Percentiles rank a stretch among this genome's conserved stretches.
Evolutionary conservation across 2,329 filamentous ascomycete genomes (phyloP).

Genomic region (Fusarium zealandicum): DNA sequence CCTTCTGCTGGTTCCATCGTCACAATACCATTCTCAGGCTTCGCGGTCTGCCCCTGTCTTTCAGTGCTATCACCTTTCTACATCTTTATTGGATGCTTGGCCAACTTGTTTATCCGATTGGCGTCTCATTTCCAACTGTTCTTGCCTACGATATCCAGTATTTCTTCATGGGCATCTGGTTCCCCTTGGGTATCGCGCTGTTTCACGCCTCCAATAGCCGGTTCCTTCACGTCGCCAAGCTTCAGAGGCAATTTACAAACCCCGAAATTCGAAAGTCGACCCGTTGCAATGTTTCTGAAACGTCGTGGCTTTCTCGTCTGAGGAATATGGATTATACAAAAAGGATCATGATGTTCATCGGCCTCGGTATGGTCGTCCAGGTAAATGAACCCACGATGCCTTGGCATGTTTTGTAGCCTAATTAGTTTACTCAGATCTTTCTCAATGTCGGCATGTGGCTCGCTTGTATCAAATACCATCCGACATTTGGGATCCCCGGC

Average conservation of each 20-base stretch:
- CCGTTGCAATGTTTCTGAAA: neutral
- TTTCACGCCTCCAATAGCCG: slow-evolving; percentile 70
- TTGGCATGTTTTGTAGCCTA: neutral
- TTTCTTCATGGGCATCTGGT: slow-evolving; percentile 70
- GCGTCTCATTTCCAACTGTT: slow-evolving; percentile 52
- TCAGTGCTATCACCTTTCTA: slow-evolving; percentile 49
- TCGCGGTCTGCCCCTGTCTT: slow-evolving; percentile 50
- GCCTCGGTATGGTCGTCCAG: slow-evolving; percentile 63
- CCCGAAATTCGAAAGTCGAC: neutral
- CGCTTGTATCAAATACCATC: slow-evolving; percentile 68
- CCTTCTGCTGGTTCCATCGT: slow-evolving; percentile 48
- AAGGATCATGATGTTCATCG: slow-evolving; percentile 57
- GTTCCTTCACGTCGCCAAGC: slow-evolving; percentile 63
- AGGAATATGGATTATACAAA: slow-evolving; percentile 50
- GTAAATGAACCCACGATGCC: too few relatives aligned
- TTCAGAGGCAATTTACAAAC: slow-evolving; percentile 50
- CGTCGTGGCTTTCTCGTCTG: slow-evolving; percentile 37
- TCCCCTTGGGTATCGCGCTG: slow-evolving; percentile 69
- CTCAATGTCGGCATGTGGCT: slow-evolving; percentile 66
- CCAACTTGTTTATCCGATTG: slow-evolving; percentile 49
- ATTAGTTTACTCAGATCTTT: slow-evolving; percentile 53
- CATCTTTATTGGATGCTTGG: slow-evolving; percentile 53
- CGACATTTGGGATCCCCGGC: slow-evolving; percentile 64
- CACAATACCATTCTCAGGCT: slow-evolving; percentile 49
- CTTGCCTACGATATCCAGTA: slow-evolving; percentile 53